These are phyloP conservation scores for Closterium sp. DNA, from an alignment of 139 green algal genomes.

Conservation along the genomic window DNA sequence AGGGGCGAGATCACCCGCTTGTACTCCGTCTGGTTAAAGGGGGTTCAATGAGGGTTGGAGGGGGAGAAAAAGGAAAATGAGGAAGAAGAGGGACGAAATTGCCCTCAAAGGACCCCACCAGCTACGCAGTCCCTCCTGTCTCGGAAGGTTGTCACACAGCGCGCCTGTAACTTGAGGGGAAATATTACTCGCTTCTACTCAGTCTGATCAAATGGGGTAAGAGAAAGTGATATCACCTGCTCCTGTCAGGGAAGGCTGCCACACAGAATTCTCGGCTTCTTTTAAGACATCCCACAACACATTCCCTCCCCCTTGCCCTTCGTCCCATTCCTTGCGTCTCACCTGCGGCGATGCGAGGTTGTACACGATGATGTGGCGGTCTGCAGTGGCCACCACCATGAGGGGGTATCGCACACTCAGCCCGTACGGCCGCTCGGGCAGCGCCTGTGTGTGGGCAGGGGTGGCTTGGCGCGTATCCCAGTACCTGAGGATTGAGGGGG, in stretches of 20 bases:
- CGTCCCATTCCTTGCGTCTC: not conserved
- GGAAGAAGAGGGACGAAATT: too few species aligned
- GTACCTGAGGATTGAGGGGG: slow-evolving; percentile 35
- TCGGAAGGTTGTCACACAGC: slow-evolving; percentile 81
- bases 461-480: slow-evolving; percentile 73
- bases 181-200: slow-evolving; percentile 80
- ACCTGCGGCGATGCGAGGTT: slow-evolving; percentile 66
- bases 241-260: too few species aligned
- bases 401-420: slow-evolving; percentile 67
- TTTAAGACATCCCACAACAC: too few species aligned
- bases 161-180: slow-evolving; percentile 96
- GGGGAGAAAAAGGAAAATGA: too few species aligned
- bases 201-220: slow-evolving; percentile 11
- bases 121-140: slow-evolving; percentile 87
- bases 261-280: too few species aligned
- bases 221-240: too few species aligned
- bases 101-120: slow-evolving; percentile 90
- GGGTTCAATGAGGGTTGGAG: too few species aligned
- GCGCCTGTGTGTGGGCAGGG: slow-evolving; percentile 65
- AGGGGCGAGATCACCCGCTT: slow-evolving; percentile 55
- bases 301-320: too few species aligned
- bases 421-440: slow-evolving; percentile 86
- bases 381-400: slow-evolving; percentile 57
- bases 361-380: slow-evolving; percentile 74
- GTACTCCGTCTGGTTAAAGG: slow-evolving; percentile 57